Percentiles rank a stretch among this genome's conserved stretches.
These are phyloP conservation scores for Puccinia hordei DNA, from an alignment of 1,284 basidiomycete species.

Conservation along the genomic window DNA sequence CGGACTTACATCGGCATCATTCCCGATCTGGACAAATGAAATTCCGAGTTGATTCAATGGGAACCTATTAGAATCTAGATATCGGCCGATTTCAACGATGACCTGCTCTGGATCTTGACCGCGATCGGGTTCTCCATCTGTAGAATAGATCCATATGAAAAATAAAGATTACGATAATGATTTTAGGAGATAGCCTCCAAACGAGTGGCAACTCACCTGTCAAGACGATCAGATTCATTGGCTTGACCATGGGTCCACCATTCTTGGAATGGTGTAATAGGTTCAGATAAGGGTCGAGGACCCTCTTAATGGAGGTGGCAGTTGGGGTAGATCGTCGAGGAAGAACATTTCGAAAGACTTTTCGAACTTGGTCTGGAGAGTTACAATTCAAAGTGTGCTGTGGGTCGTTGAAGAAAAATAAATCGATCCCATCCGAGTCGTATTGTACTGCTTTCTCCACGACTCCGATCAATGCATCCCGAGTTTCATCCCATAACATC, in stretches of 20 bases:
- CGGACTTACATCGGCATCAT: constrained; percentile 50
- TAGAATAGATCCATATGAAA: background rate
- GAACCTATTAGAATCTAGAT: constrained; percentile 24
- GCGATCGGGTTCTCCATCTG: constrained; percentile 46
- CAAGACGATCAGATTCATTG: constrained; percentile 53
- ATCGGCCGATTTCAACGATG: constrained; percentile 43
- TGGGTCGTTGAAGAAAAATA: constrained; percentile 54
- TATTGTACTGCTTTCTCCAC: constrained; percentile 52
- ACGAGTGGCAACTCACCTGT: constrained; percentile 44
- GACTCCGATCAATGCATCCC: constrained; percentile 52
- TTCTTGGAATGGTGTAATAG: constrained; percentile 51
- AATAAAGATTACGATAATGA: background rate
- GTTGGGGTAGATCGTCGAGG: constrained; percentile 54
- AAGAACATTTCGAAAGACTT: constrained; percentile 52
- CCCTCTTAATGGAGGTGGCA: constrained; percentile 51
- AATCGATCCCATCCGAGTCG: constrained; percentile 54
- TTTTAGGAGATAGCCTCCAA: background rate
- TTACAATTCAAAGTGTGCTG: constrained; percentile 48
- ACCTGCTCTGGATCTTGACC: constrained; percentile 45
- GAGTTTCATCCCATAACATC: constrained; percentile 55
- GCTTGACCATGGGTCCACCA: constrained; percentile 51
- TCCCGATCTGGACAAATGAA: constrained; percentile 54
- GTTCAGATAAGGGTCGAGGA: constrained; percentile 53
- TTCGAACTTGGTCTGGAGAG: constrained; percentile 48
- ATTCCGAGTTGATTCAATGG: constrained; percentile 47